These are phyloP conservation scores for Lachnellula arida DNA, from an alignment of 2,329 filamentous ascomycete genomes.

Conservation along the genomic window DNA sequence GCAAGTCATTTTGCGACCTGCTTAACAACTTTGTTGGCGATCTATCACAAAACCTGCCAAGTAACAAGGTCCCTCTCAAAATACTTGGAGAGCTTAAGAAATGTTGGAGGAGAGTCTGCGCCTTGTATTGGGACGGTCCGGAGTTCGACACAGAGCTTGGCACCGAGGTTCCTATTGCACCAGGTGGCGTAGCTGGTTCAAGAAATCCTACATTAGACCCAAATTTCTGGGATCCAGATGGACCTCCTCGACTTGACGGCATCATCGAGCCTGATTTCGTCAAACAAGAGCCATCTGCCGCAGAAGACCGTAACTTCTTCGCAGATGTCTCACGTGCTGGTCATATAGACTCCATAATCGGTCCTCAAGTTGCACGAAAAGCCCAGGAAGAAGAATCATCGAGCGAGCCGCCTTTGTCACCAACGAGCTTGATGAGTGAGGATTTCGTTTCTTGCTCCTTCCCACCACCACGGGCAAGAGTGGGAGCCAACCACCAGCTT, in stretches of 20 bases:
- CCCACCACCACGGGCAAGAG: slow-evolving; percentile 48
- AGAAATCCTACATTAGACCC: slow-evolving; percentile 52
- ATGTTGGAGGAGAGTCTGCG: slow-evolving; percentile 90
- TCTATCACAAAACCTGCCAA: slow-evolving; percentile 40
- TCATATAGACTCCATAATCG: slow-evolving; percentile 44
- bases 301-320: slow-evolving; percentile 39
- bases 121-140: slow-evolving; percentile 78
- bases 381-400: slow-evolving; percentile 5
- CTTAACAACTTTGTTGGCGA: slow-evolving; percentile 66
- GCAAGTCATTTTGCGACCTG: slow-evolving; percentile 72
- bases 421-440: slow-evolving; percentile 53
- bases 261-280: slow-evolving; percentile 33
- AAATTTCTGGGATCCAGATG: slow-evolving; percentile 46
- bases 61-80: slow-evolving; percentile 61
- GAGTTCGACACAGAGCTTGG: slow-evolving; percentile 59
- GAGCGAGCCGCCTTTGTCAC: slow-evolving; percentile 42
- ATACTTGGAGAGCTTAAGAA: slow-evolving; percentile 93
- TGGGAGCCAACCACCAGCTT: slow-evolving; percentile 39
- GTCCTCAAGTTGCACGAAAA: slow-evolving; percentile 23
- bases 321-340: slow-evolving; percentile 44
- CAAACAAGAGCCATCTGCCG: slow-evolving; percentile 20
- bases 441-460: slow-evolving; percentile 62
- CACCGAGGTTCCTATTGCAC: slow-evolving; percentile 63
- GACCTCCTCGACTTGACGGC: slow-evolving; percentile 42
- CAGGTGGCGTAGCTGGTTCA: slow-evolving; percentile 67